Evolutionary conservation across 345 rosid species (phyloP).

Genomic region (Populus deltoides): DNA sequence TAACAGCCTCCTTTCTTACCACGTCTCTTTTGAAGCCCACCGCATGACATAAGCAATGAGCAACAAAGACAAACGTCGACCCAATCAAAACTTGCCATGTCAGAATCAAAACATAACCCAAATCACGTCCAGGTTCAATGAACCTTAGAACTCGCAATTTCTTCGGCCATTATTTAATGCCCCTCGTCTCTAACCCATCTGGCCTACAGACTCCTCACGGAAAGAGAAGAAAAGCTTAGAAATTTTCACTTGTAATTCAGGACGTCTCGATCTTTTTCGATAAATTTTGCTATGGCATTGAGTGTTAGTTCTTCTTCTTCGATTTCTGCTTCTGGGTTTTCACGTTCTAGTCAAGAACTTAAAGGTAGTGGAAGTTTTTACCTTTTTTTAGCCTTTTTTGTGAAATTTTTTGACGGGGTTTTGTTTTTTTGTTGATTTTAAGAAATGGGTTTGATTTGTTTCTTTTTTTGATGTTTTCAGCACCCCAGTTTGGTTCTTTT

Average conservation of each 20-base stretch:
- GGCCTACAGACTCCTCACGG: not conserved
- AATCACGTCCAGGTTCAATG: slow-evolving; percentile 56
- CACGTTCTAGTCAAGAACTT: slow-evolving; percentile 33
- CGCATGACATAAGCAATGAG: slow-evolving; percentile 50
- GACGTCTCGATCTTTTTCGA: not conserved
- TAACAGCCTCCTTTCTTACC: not conserved
- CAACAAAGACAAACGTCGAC: not conserved
- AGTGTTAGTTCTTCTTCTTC: slow-evolving; percentile 44
- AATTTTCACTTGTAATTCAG: not conserved
- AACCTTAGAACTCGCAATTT: slow-evolving; percentile 18
- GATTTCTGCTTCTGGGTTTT: slow-evolving; percentile 36
- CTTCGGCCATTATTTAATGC: slow-evolving; percentile 39
- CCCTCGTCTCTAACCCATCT: not conserved
- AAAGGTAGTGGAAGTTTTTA: slow-evolving; percentile 31
- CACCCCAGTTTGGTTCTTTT: slow-evolving; percentile 51
- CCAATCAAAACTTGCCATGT: slow-evolving; percentile 38
- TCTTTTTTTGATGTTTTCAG: slow-evolving; percentile 26
- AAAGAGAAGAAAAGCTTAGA: not conserved
- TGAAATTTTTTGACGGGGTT: not conserved
- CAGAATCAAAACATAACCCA: not conserved
- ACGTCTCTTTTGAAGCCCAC: not conserved
- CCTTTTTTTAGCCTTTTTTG: not conserved
- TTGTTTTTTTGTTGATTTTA: slow-evolving; percentile 18
- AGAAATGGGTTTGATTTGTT: slow-evolving; percentile 3
- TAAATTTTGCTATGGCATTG: slow-evolving; percentile 40